Base-by-base conservation (phyloP, 208 protist genomes). In the Crithidia acanthocephali region DNA sequence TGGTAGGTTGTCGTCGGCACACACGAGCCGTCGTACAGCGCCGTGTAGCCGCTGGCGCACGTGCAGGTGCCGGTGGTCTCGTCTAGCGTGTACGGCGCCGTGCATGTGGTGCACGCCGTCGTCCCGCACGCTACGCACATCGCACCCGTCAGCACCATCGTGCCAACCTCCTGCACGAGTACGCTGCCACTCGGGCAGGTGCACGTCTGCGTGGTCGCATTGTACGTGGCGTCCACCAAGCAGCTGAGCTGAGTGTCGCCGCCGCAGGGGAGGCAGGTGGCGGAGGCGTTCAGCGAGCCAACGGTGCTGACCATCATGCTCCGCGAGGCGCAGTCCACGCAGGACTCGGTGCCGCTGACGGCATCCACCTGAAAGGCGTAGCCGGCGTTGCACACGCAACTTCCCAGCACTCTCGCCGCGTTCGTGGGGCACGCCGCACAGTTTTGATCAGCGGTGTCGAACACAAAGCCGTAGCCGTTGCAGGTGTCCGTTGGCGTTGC, bases 21-120 rank as follows among this genome's bases (percentile, higher is more conserved):
- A 51, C 87, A 96, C 1, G 84, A 88, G 3, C 68, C 68, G 67
- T 93, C 90, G 62, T 85, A 87, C 20, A 92, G 69, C 35, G 68
- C 52, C 0, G 67, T 80, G 78, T 81, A 91, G 18, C 80, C 81
- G n/a, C 23, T 50, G 13, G 28, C 32, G 58, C 88, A 93, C 53
- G 35, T 56, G 55, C 68, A 85, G 8, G 18, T 65, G 9, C 56
- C 63, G n/a, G 42, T 50, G 4, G 50, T 47, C 10, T 30, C 65
- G 11, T 52, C 71, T 18, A 76, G 18, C 23, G 37, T 52, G 45
- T 89, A 92, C 27, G 89, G 86, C 37, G 70, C 76, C 13, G 45
- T 23, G 59, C 80, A 88, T 1, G 76, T 63, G n/a, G 47, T 56
- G 53, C 79, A 88, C 35, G 65, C 52, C 28, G 33, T 52, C 20